phyloP scores from a whole-genome alignment of 345 rosid genomes.

The Aquilaria malaccensis region DNA sequence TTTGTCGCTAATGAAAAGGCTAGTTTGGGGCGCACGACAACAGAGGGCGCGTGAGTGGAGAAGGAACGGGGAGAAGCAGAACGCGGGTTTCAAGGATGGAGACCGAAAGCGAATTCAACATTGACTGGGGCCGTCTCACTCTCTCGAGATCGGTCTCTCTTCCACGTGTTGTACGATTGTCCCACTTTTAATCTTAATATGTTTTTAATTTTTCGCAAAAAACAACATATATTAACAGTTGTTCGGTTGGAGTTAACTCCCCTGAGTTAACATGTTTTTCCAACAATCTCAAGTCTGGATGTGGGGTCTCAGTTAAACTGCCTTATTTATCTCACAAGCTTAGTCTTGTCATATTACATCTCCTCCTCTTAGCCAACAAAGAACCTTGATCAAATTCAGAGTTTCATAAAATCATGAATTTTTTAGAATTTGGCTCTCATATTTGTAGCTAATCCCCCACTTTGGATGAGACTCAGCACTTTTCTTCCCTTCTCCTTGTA shows the following conservation, averaged over 20 bases:
- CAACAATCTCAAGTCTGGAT: too few species aligned
- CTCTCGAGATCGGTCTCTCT: constrained; percentile 18
- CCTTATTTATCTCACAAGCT: too few species aligned
- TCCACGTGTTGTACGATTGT: constrained; percentile 30
- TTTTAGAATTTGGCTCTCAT: background rate
- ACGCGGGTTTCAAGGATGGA: constrained; percentile 10
- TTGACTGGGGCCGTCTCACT: constrained; percentile 18
- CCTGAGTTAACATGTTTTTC: too few species aligned
- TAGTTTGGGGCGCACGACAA: background rate
- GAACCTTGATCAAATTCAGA: too few species aligned
- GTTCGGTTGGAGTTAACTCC: too few species aligned
- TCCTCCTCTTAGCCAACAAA: too few species aligned
- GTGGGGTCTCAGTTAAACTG: too few species aligned
- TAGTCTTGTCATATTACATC: too few species aligned
- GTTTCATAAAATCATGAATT: too few species aligned
- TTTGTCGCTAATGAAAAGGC: background rate
- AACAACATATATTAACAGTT: too few species aligned
- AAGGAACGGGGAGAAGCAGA: too few species aligned
- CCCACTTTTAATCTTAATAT: constrained; percentile 6
- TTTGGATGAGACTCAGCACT: background rate
- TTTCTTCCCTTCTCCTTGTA: too few species aligned
- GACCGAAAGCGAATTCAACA: constrained; percentile 22
- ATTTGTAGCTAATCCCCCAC: background rate
- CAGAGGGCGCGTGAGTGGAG: constrained; percentile 9
- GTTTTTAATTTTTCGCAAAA: background rate